Evolutionary conservation across 169 alveolate genomes (phyloP).

Genomic region (Perkinsus chesapeaki): DNA sequence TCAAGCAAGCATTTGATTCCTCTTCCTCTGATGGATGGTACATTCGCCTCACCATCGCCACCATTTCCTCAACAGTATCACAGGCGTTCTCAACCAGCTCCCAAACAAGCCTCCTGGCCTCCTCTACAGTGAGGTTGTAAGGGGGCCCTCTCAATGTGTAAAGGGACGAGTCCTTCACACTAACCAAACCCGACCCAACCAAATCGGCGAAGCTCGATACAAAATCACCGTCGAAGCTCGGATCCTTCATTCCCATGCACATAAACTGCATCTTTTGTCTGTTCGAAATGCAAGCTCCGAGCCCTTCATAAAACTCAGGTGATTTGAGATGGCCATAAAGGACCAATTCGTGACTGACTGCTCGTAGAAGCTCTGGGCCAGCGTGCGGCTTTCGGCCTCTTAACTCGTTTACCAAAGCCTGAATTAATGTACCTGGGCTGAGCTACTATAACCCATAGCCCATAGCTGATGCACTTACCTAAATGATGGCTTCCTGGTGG

Average conservation of each 20-base stretch:
- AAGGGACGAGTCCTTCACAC: neutral
- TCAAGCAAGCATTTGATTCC: neutral
- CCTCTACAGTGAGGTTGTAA: neutral
- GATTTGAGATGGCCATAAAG: neutral
- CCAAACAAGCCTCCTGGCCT: neutral
- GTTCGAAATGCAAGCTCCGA: neutral
- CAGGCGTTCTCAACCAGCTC: neutral
- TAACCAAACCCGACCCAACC: neutral
- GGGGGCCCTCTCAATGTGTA: neutral
- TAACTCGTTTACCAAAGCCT: neutral
- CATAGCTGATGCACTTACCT: neutral
- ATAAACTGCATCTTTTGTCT: neutral
- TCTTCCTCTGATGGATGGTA: neutral
- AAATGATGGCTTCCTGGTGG: neutral
- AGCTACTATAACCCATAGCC: too few species aligned
- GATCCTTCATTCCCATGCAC: neutral
- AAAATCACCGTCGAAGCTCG: neutral
- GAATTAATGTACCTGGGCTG: neutral
- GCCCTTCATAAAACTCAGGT: neutral
- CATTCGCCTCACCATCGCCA: neutral
- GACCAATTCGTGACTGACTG: neutral
- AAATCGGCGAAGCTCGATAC: neutral
- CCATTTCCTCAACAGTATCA: neutral
- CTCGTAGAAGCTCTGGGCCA: neutral
- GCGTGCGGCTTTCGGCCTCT: neutral